phyloP scores from a whole-genome alignment of 306 rosid genomes.

The Parietaria judaica region DNA sequence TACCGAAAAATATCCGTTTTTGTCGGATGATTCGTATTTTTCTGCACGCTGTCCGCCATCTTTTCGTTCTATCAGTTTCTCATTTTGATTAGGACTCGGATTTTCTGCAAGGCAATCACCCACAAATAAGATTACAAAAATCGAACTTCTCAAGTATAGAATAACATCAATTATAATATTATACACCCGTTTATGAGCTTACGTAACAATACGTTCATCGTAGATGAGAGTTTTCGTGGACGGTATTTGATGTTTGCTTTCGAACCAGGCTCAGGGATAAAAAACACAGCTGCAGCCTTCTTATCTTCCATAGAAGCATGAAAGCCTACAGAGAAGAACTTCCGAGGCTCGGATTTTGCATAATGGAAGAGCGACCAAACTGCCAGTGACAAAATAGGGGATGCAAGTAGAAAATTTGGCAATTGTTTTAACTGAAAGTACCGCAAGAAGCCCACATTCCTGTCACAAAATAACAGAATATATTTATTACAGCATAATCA shows the following conservation, averaged over 20 bases:
- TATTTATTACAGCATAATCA: slow-evolving; percentile 9
- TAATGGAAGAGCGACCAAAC: slow-evolving; percentile 59
- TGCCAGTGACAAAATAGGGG: slow-evolving; percentile 67
- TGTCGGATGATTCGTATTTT: slow-evolving; percentile 26
- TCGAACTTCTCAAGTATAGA: no score
- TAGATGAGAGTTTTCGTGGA: slow-evolving; percentile 30
- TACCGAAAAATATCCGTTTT: slow-evolving; percentile 51
- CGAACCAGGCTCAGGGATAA: slow-evolving; percentile 20
- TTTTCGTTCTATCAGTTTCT: slow-evolving; percentile 24
- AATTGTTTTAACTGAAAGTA: slow-evolving; percentile 75
- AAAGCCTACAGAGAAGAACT: slow-evolving; percentile 66
- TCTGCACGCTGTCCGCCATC: slow-evolving; percentile 16
- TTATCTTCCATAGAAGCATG: slow-evolving; percentile 44
- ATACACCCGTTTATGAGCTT: slow-evolving; percentile 15
- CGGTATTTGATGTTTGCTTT: slow-evolving; percentile 26
- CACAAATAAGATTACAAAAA: not conserved
- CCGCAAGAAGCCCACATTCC: slow-evolving; percentile 90
- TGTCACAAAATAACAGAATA: slow-evolving; percentile 24
- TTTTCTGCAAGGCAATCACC: slow-evolving; percentile 28
- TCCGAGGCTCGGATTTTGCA: slow-evolving; percentile 62
- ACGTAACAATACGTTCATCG: slow-evolving; percentile 37
- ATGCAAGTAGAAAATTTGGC: slow-evolving; percentile 87
- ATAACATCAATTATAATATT: not conserved
- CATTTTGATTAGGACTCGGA: slow-evolving; percentile 42
- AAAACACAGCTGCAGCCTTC: slow-evolving; percentile 38